Conservation (phyloP, 75 land plant species). For the Cunninghamia lanceolata region DNA sequence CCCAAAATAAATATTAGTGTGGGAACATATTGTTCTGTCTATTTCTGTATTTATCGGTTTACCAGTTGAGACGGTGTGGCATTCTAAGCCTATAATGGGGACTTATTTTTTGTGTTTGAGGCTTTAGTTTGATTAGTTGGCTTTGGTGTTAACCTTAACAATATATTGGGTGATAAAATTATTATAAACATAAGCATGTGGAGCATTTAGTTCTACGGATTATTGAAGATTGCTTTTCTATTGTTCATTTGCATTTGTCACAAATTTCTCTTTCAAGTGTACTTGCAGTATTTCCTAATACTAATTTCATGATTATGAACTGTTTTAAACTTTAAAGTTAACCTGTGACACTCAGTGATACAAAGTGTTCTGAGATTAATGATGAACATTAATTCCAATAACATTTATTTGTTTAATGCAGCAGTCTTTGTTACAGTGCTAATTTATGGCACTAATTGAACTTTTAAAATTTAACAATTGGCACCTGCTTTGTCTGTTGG, state of each 20-base stretch:
- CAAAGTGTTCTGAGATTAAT: background rate
- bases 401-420: background rate
- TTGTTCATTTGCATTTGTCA: background rate
- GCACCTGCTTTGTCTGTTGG: background rate
- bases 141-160: background rate
- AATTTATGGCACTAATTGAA: too few species aligned
- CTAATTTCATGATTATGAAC: background rate
- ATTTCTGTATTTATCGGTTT: background rate
- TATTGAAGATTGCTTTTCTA: background rate
- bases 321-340: background rate
- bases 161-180: background rate
- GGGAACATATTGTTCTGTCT: background rate
- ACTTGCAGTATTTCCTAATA: background rate
- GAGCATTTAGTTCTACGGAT: background rate
- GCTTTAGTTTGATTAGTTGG: background rate
- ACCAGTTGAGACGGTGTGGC: background rate
- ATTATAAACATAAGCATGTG: background rate
- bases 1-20: background rate
- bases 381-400: background rate
- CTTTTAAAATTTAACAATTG: background rate
- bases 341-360: background rate
- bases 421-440: too few species aligned
- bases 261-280: background rate
- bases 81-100: background rate
- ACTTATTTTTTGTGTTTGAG: background rate